Conservation (phyloP, 805 yeast genomes). For the Debaryomyces tyrocola region DNA sequence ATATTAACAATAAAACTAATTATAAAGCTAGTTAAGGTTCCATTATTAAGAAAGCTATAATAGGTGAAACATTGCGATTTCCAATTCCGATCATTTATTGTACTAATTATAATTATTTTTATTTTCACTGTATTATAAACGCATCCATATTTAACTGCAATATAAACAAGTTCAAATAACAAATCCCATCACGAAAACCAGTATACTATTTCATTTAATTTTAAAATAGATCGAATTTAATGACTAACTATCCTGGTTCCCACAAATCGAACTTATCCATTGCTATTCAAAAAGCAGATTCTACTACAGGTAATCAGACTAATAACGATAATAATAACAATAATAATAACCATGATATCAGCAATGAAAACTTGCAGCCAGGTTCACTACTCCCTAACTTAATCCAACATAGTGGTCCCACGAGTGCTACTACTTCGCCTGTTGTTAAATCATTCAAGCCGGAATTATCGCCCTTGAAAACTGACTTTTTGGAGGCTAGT, state of each 20-base stretch:
- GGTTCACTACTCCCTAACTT: conserved; percentile 21
- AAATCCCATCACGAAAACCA: neutral
- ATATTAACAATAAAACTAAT: too few species aligned
- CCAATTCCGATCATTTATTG: neutral
- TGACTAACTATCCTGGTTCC: conserved; percentile 15
- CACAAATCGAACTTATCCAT: conserved; percentile 42
- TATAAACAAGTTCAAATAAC: neutral
- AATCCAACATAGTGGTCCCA: conserved; percentile 25
- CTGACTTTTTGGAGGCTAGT: conserved; percentile 26
- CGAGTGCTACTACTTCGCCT: conserved; percentile 33
- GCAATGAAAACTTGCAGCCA: conserved; percentile 11
- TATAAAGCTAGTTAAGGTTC: too few species aligned
- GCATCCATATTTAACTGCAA: conserved; percentile 1
- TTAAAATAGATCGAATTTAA: conserved; percentile 4
- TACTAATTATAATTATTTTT: neutral
- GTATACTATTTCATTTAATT: neutral
- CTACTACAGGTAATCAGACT: conserved; percentile 16
- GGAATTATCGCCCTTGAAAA: conserved; percentile 35
- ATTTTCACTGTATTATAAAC: neutral
- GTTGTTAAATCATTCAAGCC: conserved; percentile 37
- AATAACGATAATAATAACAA: conserved; percentile 5
- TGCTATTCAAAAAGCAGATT: conserved; percentile 45
- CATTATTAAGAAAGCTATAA: too few species aligned
- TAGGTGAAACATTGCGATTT: neutral
- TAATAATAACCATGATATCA: neutral